Percentiles rank a stretch among this genome's conserved stretches.
Evolutionary conservation across 305 asterid species (phyloP).

Genomic region (Fraxinus xanthoxyloides): DNA sequence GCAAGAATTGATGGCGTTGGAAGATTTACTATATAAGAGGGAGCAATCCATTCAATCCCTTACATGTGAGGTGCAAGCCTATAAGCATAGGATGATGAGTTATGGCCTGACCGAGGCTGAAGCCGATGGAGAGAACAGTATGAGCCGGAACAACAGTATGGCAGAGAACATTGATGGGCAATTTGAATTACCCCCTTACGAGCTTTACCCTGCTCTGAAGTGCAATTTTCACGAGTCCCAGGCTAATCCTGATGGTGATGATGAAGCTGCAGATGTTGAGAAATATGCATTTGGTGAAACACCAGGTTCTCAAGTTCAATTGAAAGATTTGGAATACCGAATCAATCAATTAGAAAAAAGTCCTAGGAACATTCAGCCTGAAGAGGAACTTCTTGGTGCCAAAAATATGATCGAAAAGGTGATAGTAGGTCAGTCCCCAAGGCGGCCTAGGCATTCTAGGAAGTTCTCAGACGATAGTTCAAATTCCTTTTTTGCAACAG

Average conservation of each 20-base stretch:
- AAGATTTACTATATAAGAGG: conserved; percentile 87
- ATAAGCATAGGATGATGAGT: conserved; percentile 89
- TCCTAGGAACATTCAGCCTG: conserved; percentile 59
- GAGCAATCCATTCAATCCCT: conserved; percentile 77
- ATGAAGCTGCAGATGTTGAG: conserved; percentile 59
- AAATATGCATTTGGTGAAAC: conserved; percentile 78
- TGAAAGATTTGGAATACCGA: conserved; percentile 67
- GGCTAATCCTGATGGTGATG: conserved; percentile 46
- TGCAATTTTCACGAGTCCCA: conserved; percentile 59
- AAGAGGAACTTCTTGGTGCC: conserved; percentile 41
- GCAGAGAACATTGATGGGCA: conserved; percentile 48
- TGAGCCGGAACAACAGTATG: conserved; percentile 44
- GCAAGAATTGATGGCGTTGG: conserved; percentile 63
- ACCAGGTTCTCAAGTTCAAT: conserved; percentile 51
- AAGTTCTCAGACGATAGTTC: conserved; percentile 51
- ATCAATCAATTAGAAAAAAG: conserved; percentile 69
- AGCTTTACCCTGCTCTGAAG: conserved; percentile 77
- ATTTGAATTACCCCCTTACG: conserved; percentile 46
- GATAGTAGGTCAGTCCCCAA: conserved; percentile 68
- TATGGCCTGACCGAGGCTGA: conserved; percentile 72
- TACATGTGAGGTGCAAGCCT: conserved; percentile 81
- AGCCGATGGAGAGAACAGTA: conserved; percentile 41
- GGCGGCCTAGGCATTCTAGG: conserved; percentile 46
- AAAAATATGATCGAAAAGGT: conserved; percentile 71
- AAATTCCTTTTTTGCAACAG: conserved; percentile 36